Conservation (phyloP, 768 basidiomycete genomes). For the Rhizopogon sp. region DNA sequence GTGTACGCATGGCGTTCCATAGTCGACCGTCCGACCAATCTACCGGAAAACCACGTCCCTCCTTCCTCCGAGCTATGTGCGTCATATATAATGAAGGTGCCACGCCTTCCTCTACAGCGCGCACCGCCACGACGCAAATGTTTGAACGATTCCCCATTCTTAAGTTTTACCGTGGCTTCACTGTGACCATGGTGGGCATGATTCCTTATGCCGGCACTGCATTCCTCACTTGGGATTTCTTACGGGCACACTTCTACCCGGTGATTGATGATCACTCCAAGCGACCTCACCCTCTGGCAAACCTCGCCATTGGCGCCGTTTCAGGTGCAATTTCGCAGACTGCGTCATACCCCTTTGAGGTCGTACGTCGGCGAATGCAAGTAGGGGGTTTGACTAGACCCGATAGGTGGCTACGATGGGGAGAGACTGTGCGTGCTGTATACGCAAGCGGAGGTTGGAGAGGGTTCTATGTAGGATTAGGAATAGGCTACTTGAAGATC, state of each 20-base stretch:
- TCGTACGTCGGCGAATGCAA: slow-evolving; percentile 90
- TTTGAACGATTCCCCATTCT: slow-evolving; percentile 69
- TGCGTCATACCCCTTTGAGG: slow-evolving; percentile 91
- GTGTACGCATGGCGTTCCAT: slow-evolving; percentile 89
- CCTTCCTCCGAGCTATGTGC: slow-evolving; percentile 49
- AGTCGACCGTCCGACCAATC: slow-evolving; percentile 17
- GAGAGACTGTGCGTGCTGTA: slow-evolving; percentile 68
- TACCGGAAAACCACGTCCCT: slow-evolving; percentile 33
- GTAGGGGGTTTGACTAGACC: slow-evolving; percentile 82
- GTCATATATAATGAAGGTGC: slow-evolving; percentile 69
- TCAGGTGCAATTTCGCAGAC: slow-evolving; percentile 87
- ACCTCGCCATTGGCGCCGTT: slow-evolving; percentile 80
- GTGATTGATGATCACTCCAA: slow-evolving; percentile 34
- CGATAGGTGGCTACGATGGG: slow-evolving; percentile 72
- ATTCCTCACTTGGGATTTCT: slow-evolving; percentile 87
- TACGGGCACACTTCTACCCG: slow-evolving; percentile 56
- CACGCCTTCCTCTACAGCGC: slow-evolving; percentile 12
- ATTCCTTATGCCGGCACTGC: slow-evolving; percentile 94
- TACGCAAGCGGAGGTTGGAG: slow-evolving; percentile 69
- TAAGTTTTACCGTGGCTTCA: slow-evolving; percentile 97
- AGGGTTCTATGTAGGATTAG: slow-evolving; percentile 89
- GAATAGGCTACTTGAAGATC: slow-evolving; percentile 90
- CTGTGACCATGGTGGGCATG: slow-evolving; percentile 87
- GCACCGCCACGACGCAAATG: slow-evolving; percentile 18
- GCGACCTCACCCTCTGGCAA: slow-evolving; percentile 43